phyloP scores from a whole-genome alignment of 345 rosid genomes.

The Melaleuca quinquenervia region DNA sequence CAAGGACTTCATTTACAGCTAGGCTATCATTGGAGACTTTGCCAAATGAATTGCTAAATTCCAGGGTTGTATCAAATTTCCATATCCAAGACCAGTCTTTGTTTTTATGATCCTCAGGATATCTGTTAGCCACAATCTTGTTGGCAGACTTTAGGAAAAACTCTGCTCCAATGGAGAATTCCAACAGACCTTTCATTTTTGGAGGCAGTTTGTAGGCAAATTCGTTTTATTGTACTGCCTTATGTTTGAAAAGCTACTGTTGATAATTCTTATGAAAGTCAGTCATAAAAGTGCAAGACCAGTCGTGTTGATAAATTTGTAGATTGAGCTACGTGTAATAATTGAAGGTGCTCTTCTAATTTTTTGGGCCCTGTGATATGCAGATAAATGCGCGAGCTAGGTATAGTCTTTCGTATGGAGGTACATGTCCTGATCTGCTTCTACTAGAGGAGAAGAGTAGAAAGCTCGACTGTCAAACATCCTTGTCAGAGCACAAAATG shows the following conservation, averaged over 20 bases:
- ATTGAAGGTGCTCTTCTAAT: not conserved
- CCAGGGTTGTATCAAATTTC: not conserved
- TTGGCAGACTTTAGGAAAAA: not conserved
- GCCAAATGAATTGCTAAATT: not conserved
- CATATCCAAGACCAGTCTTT: not conserved
- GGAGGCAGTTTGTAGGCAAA: too few species aligned
- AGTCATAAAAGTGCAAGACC: not conserved
- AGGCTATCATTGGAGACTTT: not conserved
- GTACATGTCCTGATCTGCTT: constrained; percentile 58
- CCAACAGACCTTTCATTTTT: not conserved
- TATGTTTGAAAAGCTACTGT: not conserved
- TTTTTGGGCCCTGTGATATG: not conserved
- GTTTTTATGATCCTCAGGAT: not conserved
- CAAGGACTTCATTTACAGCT: not conserved
- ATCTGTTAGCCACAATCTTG: not conserved
- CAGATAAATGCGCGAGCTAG: constrained; percentile 89
- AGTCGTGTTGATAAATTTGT: not conserved
- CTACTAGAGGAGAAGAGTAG: constrained; percentile 30
- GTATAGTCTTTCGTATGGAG: constrained; percentile 69
- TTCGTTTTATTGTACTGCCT: not conserved
- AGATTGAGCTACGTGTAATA: not conserved
- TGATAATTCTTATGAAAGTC: not conserved
- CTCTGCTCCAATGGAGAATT: not conserved
- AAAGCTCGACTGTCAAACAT: constrained; percentile 14
- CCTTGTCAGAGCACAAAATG: constrained; percentile 12